Evolutionary conservation across 768 basidiomycete species (phyloP).

Genomic region (Tricholoma sp.): DNA sequence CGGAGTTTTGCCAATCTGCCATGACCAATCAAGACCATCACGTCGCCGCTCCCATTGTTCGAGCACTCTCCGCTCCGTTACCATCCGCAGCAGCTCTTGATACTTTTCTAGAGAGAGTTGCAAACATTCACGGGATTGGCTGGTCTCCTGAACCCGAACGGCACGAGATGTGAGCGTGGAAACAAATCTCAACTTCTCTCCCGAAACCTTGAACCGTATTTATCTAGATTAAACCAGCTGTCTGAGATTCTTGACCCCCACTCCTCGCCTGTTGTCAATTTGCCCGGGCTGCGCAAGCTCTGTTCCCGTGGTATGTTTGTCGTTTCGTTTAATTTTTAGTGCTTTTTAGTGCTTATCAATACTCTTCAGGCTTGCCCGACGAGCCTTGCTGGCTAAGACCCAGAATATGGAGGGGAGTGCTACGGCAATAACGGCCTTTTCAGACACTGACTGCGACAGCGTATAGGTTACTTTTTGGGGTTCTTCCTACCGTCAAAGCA

Average conservation of each 20-base stretch:
- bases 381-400: constrained; percentile 73
- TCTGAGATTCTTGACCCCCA: constrained; percentile 57
- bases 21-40: constrained; percentile 43
- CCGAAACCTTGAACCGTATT: neutral
- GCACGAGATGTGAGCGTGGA: constrained; percentile 52
- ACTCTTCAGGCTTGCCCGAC: constrained; percentile 57
- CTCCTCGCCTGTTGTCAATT: constrained; percentile 46
- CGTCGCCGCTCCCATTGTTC: constrained; percentile 53
- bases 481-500: constrained; percentile 50
- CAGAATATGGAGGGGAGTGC: constrained; percentile 68
- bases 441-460: constrained; percentile 4
- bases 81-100: constrained; percentile 57
- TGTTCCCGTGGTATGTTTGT: constrained; percentile 52
- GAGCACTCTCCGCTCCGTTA: constrained; percentile 44
- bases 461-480: constrained; percentile 56
- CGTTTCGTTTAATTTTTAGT: neutral
- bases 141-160: constrained; percentile 62
- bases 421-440: neutral
- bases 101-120: constrained; percentile 48
- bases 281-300: constrained; percentile 48
- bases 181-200: neutral
- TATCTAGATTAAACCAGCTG: constrained; percentile 44
- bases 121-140: constrained; percentile 44
- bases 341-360: constrained; percentile 11
- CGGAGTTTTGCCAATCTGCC: constrained; percentile 52